Evolutionary conservation across 2,329 filamentous ascomycete genomes (phyloP), one percentile per base, ranked within the genome.

Genomic region (Lasiodiplodia sp.): DNA sequence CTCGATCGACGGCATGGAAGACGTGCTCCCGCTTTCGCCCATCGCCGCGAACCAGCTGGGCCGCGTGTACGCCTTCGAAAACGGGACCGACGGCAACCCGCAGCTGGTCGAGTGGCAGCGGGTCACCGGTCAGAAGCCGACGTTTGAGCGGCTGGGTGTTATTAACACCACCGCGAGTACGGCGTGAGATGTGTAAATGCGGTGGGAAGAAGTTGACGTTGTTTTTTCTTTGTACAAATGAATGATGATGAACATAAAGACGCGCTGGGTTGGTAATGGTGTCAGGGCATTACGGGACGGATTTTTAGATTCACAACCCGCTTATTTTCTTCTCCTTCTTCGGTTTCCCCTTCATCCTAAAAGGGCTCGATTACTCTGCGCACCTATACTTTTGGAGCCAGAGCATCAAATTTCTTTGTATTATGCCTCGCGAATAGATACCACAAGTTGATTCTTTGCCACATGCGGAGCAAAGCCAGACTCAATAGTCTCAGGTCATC

Each of bases 41-140:
- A 67, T 67, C 23, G 64, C 64, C 2, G 52, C 64, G 38, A 67
- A 67, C 18, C 64, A 67, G 52, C 38, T 58, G 7, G 64, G 64
- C 1, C 51, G 53, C 18, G 64, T 67, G 52, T 67, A 67, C 12
- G 64, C 37, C 37, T 37, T 67, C n/a, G 53, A 58, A 28, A 40
- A 53, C 12, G 28, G 14, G 3, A 28, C n/a, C 2, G 10, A 18
- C 1, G 62, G 34, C 6, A 44, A 16, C 4, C 47, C 28, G 21
- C 51, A 67, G 38, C 14, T 67, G 7, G 64, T 67, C 1, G 64
- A 67, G 38, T 67, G 64, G 64, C 44, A 1, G 3, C 31, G 64
- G 5, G 18, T 55, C 0, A 49, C 37, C 11, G 64, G 53, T 8
- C 14, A 25, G 2, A 34, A n/a, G 8, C 52, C 52, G 64, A 58